phyloP scores from a whole-genome alignment of 2,329 filamentous ascomycete species.

The Immersiporthe knoxdaviesiana region DNA sequence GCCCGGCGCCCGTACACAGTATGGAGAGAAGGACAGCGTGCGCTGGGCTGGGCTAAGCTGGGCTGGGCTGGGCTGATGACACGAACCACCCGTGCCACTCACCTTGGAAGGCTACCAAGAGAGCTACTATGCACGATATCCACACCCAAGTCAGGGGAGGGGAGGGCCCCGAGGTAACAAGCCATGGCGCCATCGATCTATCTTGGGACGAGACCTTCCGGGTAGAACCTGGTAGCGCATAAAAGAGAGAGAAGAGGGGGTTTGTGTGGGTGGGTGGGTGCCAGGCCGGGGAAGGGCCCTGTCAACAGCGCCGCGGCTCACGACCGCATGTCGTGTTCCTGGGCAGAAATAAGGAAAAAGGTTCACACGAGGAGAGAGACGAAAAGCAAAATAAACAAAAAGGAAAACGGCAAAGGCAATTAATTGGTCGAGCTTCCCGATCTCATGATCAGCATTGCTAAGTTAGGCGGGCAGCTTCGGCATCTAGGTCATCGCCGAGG shows the following conservation, averaged over 20 bases:
- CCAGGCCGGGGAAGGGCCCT: neutral
- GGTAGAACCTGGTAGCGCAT: neutral
- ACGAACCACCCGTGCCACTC: no score
- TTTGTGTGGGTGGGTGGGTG: no score
- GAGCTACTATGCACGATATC: no score
- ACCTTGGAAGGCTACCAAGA: neutral
- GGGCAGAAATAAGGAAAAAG: neutral
- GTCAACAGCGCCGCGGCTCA: neutral
- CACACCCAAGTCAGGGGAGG: constrained; percentile 3
- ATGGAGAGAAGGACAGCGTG: neutral
- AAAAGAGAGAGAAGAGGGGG: neutral
- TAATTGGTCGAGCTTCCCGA: neutral
- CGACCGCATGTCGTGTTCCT: neutral
- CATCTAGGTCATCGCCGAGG: neutral
- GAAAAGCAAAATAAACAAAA: no score
- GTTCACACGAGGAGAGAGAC: neutral
- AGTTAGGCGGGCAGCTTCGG: neutral
- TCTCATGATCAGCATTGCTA: constrained; percentile 6
- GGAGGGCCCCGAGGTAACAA: constrained; percentile 6
- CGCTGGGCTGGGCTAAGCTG: no score
- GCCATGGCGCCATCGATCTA: neutral
- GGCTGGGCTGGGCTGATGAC: no score
- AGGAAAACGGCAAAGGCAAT: neutral
- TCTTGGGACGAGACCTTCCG: neutral
- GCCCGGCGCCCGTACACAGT: no score